These are phyloP conservation scores for Reutealis trisperma DNA, from an alignment of 345 rosid genomes.

Conservation along the genomic window DNA sequence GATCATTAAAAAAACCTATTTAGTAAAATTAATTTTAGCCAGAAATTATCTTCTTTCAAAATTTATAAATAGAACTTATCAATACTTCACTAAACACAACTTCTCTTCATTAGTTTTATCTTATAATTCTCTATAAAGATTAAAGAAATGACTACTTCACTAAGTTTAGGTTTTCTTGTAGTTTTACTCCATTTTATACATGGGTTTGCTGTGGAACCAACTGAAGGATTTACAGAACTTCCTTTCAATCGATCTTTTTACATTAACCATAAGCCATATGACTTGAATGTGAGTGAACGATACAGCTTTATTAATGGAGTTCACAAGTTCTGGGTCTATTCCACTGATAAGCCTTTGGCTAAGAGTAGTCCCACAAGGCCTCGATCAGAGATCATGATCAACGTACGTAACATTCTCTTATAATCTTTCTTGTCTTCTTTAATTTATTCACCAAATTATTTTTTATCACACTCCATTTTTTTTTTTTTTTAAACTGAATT, in stretches of 20 bases:
- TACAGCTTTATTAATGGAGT: conserved; percentile 32
- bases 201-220: conserved; percentile 12
- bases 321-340: conserved; percentile 38
- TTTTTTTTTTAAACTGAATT: no score
- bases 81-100: background rate
- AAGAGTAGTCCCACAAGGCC: conserved; percentile 27
- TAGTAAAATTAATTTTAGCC: background rate
- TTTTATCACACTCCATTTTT: background rate
- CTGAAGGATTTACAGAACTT: conserved; percentile 15
- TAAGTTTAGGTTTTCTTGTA: background rate
- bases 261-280: conserved; percentile 27
- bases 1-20: background rate
- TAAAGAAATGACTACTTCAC: background rate
- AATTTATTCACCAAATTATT: background rate
- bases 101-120: background rate
- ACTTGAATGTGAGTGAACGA: conserved; percentile 14
- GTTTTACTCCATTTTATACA: no score
- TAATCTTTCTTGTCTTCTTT: background rate
- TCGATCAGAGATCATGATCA: conserved; percentile 14
- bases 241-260: conserved; percentile 17
- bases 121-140: background rate
- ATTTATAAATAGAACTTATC: background rate
- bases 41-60: background rate
- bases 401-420: background rate
- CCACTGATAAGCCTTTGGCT: conserved; percentile 26